Evolutionary conservation across 2,329 filamentous ascomycete species (phyloP).

Genomic region (Diaporthe amygdali): DNA sequence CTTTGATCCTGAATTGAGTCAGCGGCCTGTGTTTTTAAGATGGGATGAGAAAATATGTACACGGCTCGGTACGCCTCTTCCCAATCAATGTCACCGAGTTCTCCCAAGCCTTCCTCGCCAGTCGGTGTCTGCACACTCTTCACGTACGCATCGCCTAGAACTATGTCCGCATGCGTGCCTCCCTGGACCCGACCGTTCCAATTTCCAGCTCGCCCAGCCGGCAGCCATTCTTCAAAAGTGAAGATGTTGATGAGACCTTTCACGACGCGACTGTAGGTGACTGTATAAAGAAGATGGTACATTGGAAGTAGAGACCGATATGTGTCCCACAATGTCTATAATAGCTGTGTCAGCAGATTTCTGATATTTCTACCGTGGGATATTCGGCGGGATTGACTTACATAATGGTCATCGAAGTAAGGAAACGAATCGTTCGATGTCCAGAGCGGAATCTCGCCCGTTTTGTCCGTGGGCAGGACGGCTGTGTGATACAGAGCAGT

Average conservation of each 20-base stretch:
- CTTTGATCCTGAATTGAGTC: slow-evolving; percentile 37
- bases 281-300: slow-evolving; percentile 52
- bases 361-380: not conserved
- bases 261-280: slow-evolving; percentile 56
- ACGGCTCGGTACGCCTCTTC: slow-evolving; percentile 50
- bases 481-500: slow-evolving; percentile 60
- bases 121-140: slow-evolving; percentile 37
- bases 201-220: slow-evolving; percentile 55
- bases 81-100: slow-evolving; percentile 40
- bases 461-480: slow-evolving; percentile 58
- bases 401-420: slow-evolving; percentile 40
- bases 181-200: slow-evolving; percentile 60
- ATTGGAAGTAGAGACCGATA: slow-evolving; percentile 37
- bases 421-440: slow-evolving; percentile 40
- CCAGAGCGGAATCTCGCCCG: slow-evolving; percentile 59
- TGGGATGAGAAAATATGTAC: not conserved
- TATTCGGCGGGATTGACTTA: not conserved
- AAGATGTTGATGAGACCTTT: slow-evolving; percentile 58
- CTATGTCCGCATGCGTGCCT: slow-evolving; percentile 60
- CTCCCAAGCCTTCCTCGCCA: slow-evolving; percentile 33
- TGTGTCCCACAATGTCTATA: slow-evolving; percentile 36
- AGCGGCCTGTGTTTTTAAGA: not conserved
- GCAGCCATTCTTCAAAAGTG: slow-evolving; percentile 53
- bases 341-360: not conserved
- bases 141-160: slow-evolving; percentile 61